phyloP scores from a whole-genome alignment of 2,329 filamentous ascomycete species.

The Neofusicoccum umdonicola region DNA sequence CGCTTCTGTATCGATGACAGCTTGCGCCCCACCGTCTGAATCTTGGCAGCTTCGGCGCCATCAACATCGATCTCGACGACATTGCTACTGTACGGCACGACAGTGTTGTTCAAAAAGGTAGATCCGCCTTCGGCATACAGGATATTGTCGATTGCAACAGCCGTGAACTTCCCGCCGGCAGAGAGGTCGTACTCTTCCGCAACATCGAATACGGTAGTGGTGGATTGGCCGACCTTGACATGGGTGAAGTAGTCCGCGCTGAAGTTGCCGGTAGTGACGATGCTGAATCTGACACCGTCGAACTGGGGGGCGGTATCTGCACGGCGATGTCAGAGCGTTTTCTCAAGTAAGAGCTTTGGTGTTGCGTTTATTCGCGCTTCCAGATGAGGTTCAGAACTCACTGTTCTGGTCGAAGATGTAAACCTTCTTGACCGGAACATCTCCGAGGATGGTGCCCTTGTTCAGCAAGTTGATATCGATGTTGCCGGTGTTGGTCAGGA shows the following conservation, averaged over 20 bases:
- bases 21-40: constrained; percentile 39
- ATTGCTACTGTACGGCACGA: constrained; percentile 59
- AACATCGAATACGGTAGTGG: constrained; percentile 55
- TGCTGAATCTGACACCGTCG: constrained; percentile 53
- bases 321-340: not conserved
- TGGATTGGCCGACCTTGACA: constrained; percentile 47
- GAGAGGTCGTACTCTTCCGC: constrained; percentile 55
- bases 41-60: constrained; percentile 53
- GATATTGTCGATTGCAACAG: constrained; percentile 57
- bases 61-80: constrained; percentile 57
- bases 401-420: constrained; percentile 46
- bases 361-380: not conserved
- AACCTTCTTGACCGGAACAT: constrained; percentile 53
- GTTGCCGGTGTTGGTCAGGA: constrained; percentile 54
- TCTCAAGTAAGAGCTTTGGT: not conserved
- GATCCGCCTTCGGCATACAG: constrained; percentile 53
- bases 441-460: constrained; percentile 54
- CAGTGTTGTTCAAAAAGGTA: constrained; percentile 53
- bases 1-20: constrained; percentile 49
- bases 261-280: constrained; percentile 44
- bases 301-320: constrained; percentile 48
- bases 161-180: constrained; percentile 52
- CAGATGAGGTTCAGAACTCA: constrained; percentile 28
- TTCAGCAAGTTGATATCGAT: constrained; percentile 52
- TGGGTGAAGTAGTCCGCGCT: constrained; percentile 50